Evolutionary conservation across 257 asterid species (phyloP), one percentile per base, ranked within the genome.

Genomic region (Solanum ossicruentum): DNA sequence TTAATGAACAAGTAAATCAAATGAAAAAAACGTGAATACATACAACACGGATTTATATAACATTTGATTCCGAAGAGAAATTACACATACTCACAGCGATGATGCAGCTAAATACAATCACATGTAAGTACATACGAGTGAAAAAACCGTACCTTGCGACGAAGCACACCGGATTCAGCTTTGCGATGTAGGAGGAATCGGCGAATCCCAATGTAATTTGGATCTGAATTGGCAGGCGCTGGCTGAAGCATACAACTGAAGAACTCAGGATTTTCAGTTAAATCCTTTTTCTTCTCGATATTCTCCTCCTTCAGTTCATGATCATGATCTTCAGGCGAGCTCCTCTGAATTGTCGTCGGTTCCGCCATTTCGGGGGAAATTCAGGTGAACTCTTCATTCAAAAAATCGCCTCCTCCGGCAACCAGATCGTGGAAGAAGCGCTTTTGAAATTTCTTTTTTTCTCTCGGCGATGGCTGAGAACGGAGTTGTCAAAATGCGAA

Each of bases 211-310:
- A 95, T 88, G 91, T 95, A 95, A 87, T 90, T 92, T 16, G 95
- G 96, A 91, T 94, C 97, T 81, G 99, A 95, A 83, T 90, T 91
- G 36, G 94, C 57, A 39, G 91, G 93, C 84, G 91, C 88, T 86
- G 97, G 96, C 92, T 97, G 99, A 89, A 97, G 98, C 94, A 95
- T 88, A 88, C 98, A 97, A 87, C 98, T 88, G 89, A 91, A 93
- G 86, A 91, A 92, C 17, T 92, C 97, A 26, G 95, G 98, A 95
- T 96, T 98, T 79, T 86, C 85, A 57, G 85, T 84, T 49, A 55
- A 72, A 84, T 84, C 89, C 54, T 84, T 89, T 80, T 90, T 89
- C 54, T 86, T 86, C 81, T 84, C 86, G 49, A 83, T 89, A 78
- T 84, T 87, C 67, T 84, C 88, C 77, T 84, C 89, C 77, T 79